Evolutionary conservation across 73 alveolate species (phyloP).

Genomic region (Symbiodinium natans): DNA sequence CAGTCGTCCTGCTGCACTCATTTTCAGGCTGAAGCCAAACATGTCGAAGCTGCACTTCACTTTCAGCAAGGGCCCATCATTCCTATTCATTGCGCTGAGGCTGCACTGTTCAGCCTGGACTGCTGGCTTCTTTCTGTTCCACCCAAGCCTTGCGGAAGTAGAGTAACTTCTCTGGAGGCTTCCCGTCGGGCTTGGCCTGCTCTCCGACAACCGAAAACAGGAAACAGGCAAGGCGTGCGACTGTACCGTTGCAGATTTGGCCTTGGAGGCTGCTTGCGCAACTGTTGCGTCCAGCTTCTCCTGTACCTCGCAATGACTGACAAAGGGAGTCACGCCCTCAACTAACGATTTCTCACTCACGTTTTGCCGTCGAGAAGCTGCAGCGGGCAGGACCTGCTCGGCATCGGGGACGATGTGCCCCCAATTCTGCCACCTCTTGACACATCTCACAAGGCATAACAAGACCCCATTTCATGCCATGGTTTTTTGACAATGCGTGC

Average conservation of each 20-base stretch:
- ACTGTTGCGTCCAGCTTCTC: conserved; percentile 61
- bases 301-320: conserved; percentile 29
- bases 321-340: not conserved
- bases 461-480: no score
- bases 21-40: no score
- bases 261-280: conserved; percentile 83
- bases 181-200: conserved; percentile 61
- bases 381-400: conserved; percentile 1
- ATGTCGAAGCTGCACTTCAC: no score
- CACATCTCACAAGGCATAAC: no score
- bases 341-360: no score
- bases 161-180: conserved; percentile 61
- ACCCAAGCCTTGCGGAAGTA: conserved; percentile 64
- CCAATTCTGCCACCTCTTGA: conserved; percentile 77
- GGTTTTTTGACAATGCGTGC: no score
- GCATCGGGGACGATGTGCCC: conserved; percentile 85
- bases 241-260: no score
- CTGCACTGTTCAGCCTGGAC: no score
- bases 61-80: no score
- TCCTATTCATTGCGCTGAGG: no score
- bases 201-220: not conserved
- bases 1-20: conserved; percentile 91
- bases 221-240: no score
- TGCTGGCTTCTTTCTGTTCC: no score
- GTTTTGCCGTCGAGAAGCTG: not conserved